Evolutionary conservation across 2,329 filamentous ascomycete genomes (phyloP).

Genomic region (Arthroderma sp.): DNA sequence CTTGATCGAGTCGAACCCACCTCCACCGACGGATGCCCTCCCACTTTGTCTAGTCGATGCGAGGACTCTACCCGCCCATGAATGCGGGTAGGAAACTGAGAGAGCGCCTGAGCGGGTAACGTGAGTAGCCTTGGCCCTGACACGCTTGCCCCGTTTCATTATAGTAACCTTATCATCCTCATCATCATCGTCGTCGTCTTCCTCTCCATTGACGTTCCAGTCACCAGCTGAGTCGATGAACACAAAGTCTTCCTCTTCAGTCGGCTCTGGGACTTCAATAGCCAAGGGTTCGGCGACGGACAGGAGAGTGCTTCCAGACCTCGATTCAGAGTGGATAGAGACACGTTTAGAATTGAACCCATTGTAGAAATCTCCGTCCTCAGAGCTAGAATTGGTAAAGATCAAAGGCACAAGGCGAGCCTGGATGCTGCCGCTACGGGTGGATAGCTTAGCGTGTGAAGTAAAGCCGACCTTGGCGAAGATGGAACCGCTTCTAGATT

Average conservation of each 20-base stretch:
- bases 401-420: slow-evolving; percentile 36
- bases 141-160: no score
- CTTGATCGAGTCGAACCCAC: slow-evolving; percentile 12
- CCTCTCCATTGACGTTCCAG: background rate
- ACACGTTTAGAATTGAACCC: slow-evolving; percentile 1
- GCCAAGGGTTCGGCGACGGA: slow-evolving; percentile 12
- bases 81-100: slow-evolving; percentile 16
- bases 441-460: slow-evolving; percentile 33
- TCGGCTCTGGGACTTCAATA: background rate
- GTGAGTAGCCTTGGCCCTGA: no score
- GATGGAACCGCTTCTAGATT: slow-evolving; percentile 17
- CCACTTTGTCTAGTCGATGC: slow-evolving; percentile 10
- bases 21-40: slow-evolving; percentile 13
- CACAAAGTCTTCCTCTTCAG: background rate
- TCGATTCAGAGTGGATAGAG: slow-evolving; percentile 11
- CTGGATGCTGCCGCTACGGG: slow-evolving; percentile 35
- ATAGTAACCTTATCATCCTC: no score
- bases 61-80: slow-evolving; percentile 20
- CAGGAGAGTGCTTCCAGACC: slow-evolving; percentile 11
- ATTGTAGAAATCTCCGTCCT: background rate
- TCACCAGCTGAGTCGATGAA: background rate
- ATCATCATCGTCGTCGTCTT: no score
- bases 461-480: slow-evolving; percentile 35
- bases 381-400: background rate
- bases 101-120: slow-evolving; percentile 14